Evolutionary conservation across 1,284 basidiomycete genomes (phyloP), one percentile per base, ranked within the genome.

Genomic region (Irpex sp.): DNA sequence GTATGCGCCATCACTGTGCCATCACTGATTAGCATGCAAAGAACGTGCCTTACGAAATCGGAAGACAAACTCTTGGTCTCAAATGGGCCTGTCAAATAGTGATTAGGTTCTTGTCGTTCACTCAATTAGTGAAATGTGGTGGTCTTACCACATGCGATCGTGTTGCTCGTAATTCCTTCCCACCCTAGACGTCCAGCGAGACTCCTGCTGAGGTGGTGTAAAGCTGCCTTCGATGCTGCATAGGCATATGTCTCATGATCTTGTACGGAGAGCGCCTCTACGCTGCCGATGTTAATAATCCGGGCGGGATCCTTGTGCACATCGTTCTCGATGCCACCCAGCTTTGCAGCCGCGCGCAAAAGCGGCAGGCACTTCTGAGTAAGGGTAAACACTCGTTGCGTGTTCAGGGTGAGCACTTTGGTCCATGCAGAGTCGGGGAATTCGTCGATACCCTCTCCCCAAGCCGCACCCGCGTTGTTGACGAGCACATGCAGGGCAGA

Each of bases 401-500:
- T 70, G 71, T 90, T 89, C 58, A 90, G 74, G 8, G 80, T 87
- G 56, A 90, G 70, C 56, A 90, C 74, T 69, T 86, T 85, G n/a
- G 78, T 77, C 65, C 81, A 84, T 4, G 80, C 82, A 1, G 74
- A 71, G 62, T 85, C 83, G 51, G 83, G 81, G 70, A 85, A 85
- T 5, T 80, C 77, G 56, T 84, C 83, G 58, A 88, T 73, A 12
- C 75, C 64, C 10, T 80, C 82, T 19, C 82, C 84, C 87, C 87
- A 88, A 14, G 82, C 81, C 18, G 82, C 84, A 3, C 87, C 88
- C 2, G 85, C 85, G 64, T 90, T 90, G 73, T 90, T 88, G 61
- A 89, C 81, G 5, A 88, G 78, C 9, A 88, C 80, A 67, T 88
- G 79, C 42, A 88, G 72, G 6, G 70, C 79, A 57, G 77, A 75